These are phyloP conservation scores for Cadophora malorum DNA, from an alignment of 2,329 filamentous ascomycete genomes.

Conservation along the genomic window DNA sequence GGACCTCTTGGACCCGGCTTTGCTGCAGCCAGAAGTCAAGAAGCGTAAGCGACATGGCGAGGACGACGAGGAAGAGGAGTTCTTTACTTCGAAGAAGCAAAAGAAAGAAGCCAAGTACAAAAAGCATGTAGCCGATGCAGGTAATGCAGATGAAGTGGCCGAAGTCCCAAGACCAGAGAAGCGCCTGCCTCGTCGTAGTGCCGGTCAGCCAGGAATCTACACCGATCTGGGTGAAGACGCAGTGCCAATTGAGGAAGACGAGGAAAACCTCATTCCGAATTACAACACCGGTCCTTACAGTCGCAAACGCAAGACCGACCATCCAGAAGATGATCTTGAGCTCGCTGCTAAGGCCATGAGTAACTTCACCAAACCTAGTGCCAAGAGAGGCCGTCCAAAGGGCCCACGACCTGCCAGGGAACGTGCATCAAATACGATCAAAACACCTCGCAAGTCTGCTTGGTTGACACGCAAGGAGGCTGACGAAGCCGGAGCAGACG, in stretches of 20 bases:
- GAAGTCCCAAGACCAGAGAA: slow-evolving; percentile 26
- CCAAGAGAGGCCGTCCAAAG: slow-evolving; percentile 20
- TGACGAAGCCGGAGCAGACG: slow-evolving; percentile 24
- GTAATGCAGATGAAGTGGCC: slow-evolving; percentile 5
- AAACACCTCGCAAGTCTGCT: slow-evolving; percentile 37
- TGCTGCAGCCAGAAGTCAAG: slow-evolving; percentile 30
- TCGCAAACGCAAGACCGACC: slow-evolving; percentile 16
- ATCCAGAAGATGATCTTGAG: slow-evolving; percentile 29
- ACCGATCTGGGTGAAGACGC: slow-evolving; percentile 40
- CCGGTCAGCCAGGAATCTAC: slow-evolving; percentile 35
- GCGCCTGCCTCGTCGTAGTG: slow-evolving; percentile 34
- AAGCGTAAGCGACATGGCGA: slow-evolving; percentile 36
- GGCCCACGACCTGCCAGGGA: slow-evolving; percentile 22
- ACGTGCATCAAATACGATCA: slow-evolving; percentile 31
- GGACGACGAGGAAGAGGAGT: slow-evolving; percentile 39
- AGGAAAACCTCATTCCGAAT: slow-evolving; percentile 26
- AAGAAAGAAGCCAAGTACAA: slow-evolving; percentile 33
- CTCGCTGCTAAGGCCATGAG: slow-evolving; percentile 38
- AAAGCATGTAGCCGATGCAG: slow-evolving; percentile 16
- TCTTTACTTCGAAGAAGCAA: slow-evolving; percentile 40
- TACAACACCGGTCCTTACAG: slow-evolving; percentile 14
- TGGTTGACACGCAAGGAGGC: slow-evolving; percentile 42
- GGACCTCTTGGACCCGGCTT: slow-evolving; percentile 36
- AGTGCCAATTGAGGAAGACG: slow-evolving; percentile 37
- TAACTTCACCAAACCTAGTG: slow-evolving; percentile 30